Base-by-base conservation (phyloP, 208 protist genomes). In the Leishmania martiniquensis region DNA sequence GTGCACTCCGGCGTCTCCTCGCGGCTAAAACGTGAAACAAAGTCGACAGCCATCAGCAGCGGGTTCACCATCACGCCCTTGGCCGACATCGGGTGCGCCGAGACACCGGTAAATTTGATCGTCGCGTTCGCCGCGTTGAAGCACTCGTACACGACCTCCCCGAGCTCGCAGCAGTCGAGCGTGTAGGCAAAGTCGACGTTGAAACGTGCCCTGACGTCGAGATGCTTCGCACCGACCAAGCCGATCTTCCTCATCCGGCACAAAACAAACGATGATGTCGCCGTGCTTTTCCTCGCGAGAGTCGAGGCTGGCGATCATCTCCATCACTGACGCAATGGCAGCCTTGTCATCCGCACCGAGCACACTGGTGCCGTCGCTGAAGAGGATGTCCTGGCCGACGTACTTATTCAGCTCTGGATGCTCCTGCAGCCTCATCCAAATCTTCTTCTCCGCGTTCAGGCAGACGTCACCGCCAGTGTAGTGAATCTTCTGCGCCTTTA, bases 61-160 rank as follows among this genome's bases (percentile, higher is more conserved):
- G 93, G 91, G 76, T 97, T 97, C 78, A 97, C 93, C 80, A 97
- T 82, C 42, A 95, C 90, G 4, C 91, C 91, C 78, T 97, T 97
- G 17, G 91, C 89, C 10, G 93, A 97, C 91, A 97, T 97, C 12
- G 93, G 93, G 77, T 97, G 93, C 9, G 91, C 90, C 2, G 93
- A 85, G 45, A 95, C 91, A 47, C 93, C 93, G 4, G 84, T 91
- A 63, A 95, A 93, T 51, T 54, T 87, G 52, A 97, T 59, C 54
- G 51, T 75, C 4, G 82, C 91, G 13, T 67, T 83, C n/a, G 90
- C 93, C 5, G 90, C 93, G 77, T 95, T 95, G 78, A 95, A 97
- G 83, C 90, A 93, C 86, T 97, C 89, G 77, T 89, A 94, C 25
- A 97, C 91, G 13, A 95, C 88, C 79, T 97, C 93, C 45, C 93